Conservation (phyloP, 116 monocot species). For the Papilionanthe hybrid region DNA sequence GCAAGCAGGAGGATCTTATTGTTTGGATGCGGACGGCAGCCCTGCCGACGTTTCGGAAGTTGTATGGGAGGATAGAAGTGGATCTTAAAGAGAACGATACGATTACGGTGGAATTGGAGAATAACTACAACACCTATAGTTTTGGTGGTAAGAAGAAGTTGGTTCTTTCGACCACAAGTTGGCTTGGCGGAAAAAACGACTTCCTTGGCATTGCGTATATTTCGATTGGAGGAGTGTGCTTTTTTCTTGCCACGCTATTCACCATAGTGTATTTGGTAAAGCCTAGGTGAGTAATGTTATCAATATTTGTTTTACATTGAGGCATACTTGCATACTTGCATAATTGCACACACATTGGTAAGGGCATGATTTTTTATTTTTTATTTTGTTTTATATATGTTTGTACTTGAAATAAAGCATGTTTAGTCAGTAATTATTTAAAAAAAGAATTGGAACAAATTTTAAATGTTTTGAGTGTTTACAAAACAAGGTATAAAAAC, state of each 20-base stretch:
- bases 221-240: slow-evolving; percentile 21
- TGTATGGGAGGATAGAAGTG: slow-evolving; percentile 25
- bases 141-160: slow-evolving; percentile 27
- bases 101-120: slow-evolving; percentile 13
- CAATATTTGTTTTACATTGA: not conserved
- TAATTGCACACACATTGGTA: not conserved
- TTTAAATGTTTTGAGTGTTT: no score
- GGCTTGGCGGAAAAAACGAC: slow-evolving; percentile 26
- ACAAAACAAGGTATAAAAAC: no score
- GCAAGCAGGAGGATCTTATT: slow-evolving; percentile 19
- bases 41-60: slow-evolving; percentile 27
- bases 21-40: slow-evolving; percentile 24
- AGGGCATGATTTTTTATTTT: no score
- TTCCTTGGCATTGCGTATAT: slow-evolving; percentile 29
- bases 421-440: no score
- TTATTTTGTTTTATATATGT: no score
- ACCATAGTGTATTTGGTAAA: slow-evolving; percentile 17
- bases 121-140: slow-evolving; percentile 27
- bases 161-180: slow-evolving; percentile 23
- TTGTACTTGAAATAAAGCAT: no score
- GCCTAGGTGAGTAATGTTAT: slow-evolving; percentile 16
- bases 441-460: no score
- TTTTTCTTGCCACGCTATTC: slow-evolving; percentile 12
- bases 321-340: not conserved
- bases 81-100: slow-evolving; percentile 17